Evolutionary conservation across 352 stramenopile genomes (phyloP).

Genomic region (Phytopythium helicoides): DNA sequence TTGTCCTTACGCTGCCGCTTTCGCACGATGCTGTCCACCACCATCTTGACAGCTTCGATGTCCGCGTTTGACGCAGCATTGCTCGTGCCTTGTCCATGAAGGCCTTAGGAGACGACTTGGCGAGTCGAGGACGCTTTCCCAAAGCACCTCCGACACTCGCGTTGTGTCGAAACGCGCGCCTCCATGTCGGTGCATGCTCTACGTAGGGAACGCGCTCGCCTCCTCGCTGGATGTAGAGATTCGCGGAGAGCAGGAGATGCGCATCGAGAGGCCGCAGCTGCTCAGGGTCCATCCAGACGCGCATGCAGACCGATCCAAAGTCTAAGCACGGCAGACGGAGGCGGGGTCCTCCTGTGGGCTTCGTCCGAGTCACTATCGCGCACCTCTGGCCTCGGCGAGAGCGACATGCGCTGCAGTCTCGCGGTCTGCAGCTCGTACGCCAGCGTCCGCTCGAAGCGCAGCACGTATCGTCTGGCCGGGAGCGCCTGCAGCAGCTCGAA

Average conservation of each 20-base stretch:
- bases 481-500: slow-evolving; percentile 14
- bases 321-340: slow-evolving; percentile 8
- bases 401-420: background rate
- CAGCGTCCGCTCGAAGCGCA: slow-evolving; percentile 22
- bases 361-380: too few species aligned
- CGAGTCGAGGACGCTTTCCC: background rate
- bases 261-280: slow-evolving; percentile 3
- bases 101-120: slow-evolving; percentile 3
- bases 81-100: slow-evolving; percentile 8
- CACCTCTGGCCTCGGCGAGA: background rate
- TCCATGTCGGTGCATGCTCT: slow-evolving; percentile 5
- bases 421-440: slow-evolving; percentile 24
- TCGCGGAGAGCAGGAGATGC: slow-evolving; percentile 7
- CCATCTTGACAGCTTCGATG: slow-evolving; percentile 18
- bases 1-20: background rate
- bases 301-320: slow-evolving; percentile 27
- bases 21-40: slow-evolving; percentile 10
- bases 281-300: slow-evolving; percentile 34
- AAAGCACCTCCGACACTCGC: background rate
- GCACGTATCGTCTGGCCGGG: slow-evolving; percentile 5
- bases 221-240: background rate
- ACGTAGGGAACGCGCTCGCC: background rate
- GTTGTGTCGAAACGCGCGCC: slow-evolving; percentile 20
- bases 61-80: slow-evolving; percentile 16
- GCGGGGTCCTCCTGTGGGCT: too few species aligned